These are phyloP conservation scores for Beta macrorhiza DNA, from an alignment of 179 eudicot genomes.

Conservation along the genomic window DNA sequence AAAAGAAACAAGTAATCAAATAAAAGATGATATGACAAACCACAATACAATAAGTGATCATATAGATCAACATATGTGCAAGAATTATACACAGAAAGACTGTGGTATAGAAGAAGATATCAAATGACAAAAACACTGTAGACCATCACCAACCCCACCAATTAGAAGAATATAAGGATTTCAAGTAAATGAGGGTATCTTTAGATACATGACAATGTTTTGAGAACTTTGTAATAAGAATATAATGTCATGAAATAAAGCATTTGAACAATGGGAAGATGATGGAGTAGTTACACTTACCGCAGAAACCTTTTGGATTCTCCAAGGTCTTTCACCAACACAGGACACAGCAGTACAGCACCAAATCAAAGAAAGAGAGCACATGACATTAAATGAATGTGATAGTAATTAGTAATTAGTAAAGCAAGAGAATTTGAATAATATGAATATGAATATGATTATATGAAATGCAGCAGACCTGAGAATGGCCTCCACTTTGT, in stretches of 20 bases:
- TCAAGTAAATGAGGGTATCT: background rate
- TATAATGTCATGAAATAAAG: background rate
- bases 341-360: constrained; percentile 15
- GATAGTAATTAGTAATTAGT: too few species aligned
- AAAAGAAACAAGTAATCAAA: background rate
- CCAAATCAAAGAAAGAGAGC: constrained; percentile 6
- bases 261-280: background rate
- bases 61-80: background rate
- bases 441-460: too few species aligned
- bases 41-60: too few species aligned
- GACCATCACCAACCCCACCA: background rate
- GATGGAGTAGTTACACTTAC: constrained; percentile 55
- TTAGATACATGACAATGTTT: background rate
- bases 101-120: too few species aligned
- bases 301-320: constrained; percentile 73
- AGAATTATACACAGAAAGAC: background rate
- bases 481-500: constrained; percentile 75
- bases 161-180: background rate
- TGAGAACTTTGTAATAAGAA: too few species aligned
- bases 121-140: background rate
- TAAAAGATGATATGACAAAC: background rate
- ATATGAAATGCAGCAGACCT: constrained; percentile 35
- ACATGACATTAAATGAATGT: background rate
- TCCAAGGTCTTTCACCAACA: constrained; percentile 59
- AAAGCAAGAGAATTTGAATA: background rate